Conservation (phyloP, 208 protist genomes). For the Vickermania ingenoplastis region DNA sequence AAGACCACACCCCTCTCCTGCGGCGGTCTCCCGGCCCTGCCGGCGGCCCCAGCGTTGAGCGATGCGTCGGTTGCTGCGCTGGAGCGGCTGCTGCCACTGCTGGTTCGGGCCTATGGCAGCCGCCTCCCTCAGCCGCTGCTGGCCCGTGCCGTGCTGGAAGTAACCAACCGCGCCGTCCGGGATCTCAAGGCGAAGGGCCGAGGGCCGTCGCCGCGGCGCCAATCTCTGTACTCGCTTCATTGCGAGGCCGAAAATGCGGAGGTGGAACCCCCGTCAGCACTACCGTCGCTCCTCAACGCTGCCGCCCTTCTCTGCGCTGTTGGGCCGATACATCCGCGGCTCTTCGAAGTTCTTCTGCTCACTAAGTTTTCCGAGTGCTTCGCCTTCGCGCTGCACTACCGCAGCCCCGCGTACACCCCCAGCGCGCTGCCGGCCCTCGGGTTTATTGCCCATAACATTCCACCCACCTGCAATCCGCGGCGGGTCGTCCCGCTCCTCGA, state of each 20-base stretch:
- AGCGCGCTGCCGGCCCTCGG: conserved; percentile 43
- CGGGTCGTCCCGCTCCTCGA: conserved; percentile 19
- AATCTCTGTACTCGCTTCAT: background rate
- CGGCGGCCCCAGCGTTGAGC: background rate
- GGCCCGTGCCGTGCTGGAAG: background rate
- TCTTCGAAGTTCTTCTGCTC: conserved; percentile 28
- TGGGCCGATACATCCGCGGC: conserved; percentile 12
- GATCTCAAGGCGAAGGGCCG: conserved; percentile 3
- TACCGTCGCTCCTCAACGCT: conserved; percentile 30
- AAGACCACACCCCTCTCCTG: too few species aligned
- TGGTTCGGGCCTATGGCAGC: conserved; percentile 4
- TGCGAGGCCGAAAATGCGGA: conserved; percentile 4
- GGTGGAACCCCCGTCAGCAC: background rate
- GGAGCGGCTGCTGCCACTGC: conserved; percentile 6
- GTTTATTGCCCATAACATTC: conserved; percentile 58
- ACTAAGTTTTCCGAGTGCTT: conserved; percentile 10
- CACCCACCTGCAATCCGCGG: conserved; percentile 11
- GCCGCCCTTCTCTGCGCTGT: conserved; percentile 30
- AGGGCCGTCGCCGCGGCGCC: background rate
- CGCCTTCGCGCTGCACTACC: conserved; percentile 8
- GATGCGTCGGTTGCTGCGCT: background rate
- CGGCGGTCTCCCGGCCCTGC: background rate
- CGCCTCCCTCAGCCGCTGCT: background rate
- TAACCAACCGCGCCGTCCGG: conserved; percentile 4
- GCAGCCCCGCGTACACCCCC: conserved; percentile 20